phyloP scores from a whole-genome alignment of 345 rosid species.

The Eucalyptus melliodora region DNA sequence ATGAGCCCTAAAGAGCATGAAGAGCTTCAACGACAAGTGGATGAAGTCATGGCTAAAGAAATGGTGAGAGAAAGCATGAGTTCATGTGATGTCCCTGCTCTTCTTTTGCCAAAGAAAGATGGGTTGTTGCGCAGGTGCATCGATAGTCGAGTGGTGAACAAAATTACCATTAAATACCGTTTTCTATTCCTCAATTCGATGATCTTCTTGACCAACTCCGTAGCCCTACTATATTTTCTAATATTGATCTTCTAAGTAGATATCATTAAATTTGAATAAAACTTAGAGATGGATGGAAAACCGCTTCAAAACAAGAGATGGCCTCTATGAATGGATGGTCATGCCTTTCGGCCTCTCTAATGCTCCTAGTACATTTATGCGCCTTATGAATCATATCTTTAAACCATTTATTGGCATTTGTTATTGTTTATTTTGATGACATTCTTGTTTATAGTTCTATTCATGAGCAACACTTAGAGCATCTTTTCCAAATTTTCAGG shows the following conservation, averaged over 20 bases:
- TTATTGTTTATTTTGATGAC: not conserved
- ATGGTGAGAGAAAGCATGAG: not conserved
- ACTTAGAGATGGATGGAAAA: not conserved
- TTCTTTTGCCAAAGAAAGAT: not conserved
- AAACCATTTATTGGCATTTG: not conserved
- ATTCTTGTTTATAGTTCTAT: not conserved
- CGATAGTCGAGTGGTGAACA: not conserved
- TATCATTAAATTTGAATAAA: not conserved
- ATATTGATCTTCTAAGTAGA: not conserved
- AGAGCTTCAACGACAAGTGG: not conserved
- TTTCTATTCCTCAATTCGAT: not conserved
- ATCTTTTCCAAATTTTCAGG: not conserved
- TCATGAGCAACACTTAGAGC: not conserved
- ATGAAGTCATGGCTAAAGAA: not conserved
- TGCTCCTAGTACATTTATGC: not conserved
- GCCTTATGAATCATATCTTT: not conserved
- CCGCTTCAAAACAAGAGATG: not conserved
- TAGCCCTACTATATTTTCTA: not conserved
- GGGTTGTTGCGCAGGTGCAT: not conserved
- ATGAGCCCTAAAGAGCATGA: not conserved
- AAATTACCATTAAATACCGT: not conserved
- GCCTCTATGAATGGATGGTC: not conserved
- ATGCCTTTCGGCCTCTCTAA: not conserved
- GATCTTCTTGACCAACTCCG: not conserved
- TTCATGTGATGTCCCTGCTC: not conserved